Base-by-base conservation (phyloP, 2,329 filamentous ascomycete genomes). In the Cytospora mali region DNA sequence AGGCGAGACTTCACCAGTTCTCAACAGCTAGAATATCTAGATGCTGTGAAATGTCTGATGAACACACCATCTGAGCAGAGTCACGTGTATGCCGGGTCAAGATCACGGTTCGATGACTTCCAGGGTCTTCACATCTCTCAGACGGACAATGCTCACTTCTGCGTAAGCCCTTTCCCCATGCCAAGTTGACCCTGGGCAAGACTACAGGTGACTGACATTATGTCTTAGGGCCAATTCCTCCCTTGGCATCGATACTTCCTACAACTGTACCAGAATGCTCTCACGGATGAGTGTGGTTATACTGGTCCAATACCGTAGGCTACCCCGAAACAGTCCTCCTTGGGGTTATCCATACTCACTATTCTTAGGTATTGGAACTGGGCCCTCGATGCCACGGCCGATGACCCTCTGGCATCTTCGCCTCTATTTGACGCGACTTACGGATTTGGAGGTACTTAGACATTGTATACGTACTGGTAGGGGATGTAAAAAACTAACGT, bases 71-170 rank as follows among this genome's bases (percentile, higher is more conserved):
- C 73, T 5, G 62, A 68, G 18, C 73, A 69, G 2, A 66, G 68
- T 21, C 56, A 70, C 6, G 55, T 64, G 4, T 71, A 74, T 53
- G 71, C 72, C 1, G 79, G 79, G 5, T 75, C 72, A 0, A 71
- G 68, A 58, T 75, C 72, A 31, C 76, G 79, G n/a, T 80, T 74
- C 64, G 79, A 81, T 68, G 79, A 80, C 65, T 80, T 79, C 59
- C 69, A 76, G 35, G 78, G 73, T 10, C 68, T 75, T 11, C 78
- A 80, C 63, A 80, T 80, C 64, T 74, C 73, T 49, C 72, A 77
- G 66, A 78, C 77, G 2, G 67, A 73, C 27, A 65, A 62, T 9
- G 75, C 79, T 35, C 78, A 80, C 66, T 71, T 67, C 59, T 65
- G 60, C 59, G 68, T 66, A 55, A 59, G 61, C 62, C 14, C 60